These are phyloP conservation scores for Solanum hybrid DNA, from an alignment of 305 asterid species.

Conservation along the genomic window DNA sequence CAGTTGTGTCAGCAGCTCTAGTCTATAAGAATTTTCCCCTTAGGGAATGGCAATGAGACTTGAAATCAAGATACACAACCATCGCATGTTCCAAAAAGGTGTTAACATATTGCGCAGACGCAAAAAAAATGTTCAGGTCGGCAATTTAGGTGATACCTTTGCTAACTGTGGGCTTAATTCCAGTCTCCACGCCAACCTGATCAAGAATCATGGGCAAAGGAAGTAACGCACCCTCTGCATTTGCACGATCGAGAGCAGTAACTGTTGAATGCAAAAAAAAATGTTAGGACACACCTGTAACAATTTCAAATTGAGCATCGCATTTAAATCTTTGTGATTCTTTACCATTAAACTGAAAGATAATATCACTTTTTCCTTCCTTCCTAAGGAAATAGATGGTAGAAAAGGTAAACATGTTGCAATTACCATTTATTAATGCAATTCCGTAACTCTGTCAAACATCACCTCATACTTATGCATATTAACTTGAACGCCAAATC, in stretches of 20 bases:
- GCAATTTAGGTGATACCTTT: conserved; percentile 23
- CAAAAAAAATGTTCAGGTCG: background rate
- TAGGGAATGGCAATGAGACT: background rate
- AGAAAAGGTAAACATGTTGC: background rate
- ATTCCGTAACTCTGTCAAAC: background rate
- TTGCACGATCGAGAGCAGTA: background rate
- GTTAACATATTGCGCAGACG: background rate
- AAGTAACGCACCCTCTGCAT: background rate
- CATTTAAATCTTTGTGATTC: background rate
- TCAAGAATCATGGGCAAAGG: background rate
- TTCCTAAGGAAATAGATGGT: background rate
- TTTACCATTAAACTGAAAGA: background rate
- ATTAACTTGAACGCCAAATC: background rate
- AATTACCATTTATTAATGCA: background rate
- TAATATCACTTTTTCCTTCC: background rate
- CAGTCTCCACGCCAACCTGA: background rate
- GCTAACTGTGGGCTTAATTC: conserved; percentile 4
- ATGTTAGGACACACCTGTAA: background rate
- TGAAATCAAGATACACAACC: background rate
- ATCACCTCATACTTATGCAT: background rate
- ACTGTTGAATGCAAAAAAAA: background rate
- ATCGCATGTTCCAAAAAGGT: background rate
- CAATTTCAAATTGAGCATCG: background rate
- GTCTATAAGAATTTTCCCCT: background rate
- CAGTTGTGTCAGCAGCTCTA: background rate